Evolutionary conservation across 2,329 filamentous ascomycete species (phyloP).

Genomic region (Microdochium trichocladiopsis): DNA sequence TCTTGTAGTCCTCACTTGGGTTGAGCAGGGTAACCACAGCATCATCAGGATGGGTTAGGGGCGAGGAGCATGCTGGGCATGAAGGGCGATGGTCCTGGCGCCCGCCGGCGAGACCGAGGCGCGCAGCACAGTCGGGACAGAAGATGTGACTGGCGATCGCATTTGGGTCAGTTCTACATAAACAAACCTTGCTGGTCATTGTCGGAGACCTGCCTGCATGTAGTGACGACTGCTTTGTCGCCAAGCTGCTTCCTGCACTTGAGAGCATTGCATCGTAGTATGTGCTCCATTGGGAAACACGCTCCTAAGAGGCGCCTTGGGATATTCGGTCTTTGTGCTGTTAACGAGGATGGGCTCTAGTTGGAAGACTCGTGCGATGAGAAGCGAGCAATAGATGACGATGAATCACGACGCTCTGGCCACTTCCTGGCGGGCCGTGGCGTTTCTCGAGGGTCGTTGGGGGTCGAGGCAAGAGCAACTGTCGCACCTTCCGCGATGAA

Average conservation of each 20-base stretch:
- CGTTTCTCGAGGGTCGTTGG: too few relatives aligned
- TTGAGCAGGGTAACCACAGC: slow-evolving; percentile 65
- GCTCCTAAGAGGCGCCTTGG: too few relatives aligned
- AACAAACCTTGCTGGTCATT: too few relatives aligned
- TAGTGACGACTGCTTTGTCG: slow-evolving; percentile 75
- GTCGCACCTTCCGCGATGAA: background rate
- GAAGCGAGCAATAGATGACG: too few relatives aligned
- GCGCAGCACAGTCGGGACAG: slow-evolving; percentile 67
- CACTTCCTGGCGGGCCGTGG: too few relatives aligned
- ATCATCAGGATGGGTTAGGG: slow-evolving; percentile 66
- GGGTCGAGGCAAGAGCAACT: background rate
- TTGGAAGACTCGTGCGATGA: background rate
- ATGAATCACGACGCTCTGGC: too few relatives aligned
- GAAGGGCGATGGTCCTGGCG: slow-evolving; percentile 39
- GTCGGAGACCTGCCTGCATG: slow-evolving; percentile 68
- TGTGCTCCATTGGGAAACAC: slow-evolving; percentile 57
- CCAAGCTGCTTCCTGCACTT: slow-evolving; percentile 65
- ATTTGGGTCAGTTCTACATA: too few relatives aligned
- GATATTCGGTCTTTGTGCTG: too few relatives aligned
- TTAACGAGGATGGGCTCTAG: background rate
- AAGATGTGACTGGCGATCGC: slow-evolving; percentile 65
- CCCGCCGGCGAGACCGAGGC: slow-evolving; percentile 52
- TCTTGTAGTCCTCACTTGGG: slow-evolving; percentile 85
- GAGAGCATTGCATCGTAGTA: slow-evolving; percentile 71
- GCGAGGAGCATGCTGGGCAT: slow-evolving; percentile 72